Evolutionary conservation across 768 basidiomycete species (phyloP), one percentile per base, ranked within the genome.

Genomic region (Phanerochaete carnosa): DNA sequence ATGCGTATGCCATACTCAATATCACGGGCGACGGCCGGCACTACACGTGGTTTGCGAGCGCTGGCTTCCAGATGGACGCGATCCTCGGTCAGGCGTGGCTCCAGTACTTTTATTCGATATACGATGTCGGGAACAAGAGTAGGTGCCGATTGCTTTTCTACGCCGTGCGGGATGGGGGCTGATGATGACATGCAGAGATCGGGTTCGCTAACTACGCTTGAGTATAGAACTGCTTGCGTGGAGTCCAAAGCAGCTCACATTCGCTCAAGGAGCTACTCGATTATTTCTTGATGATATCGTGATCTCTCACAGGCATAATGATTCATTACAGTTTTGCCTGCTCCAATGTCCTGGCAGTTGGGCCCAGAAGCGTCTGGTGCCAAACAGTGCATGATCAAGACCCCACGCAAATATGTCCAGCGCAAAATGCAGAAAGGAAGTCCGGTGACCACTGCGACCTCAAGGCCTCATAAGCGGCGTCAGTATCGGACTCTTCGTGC

Each of bases 81-180:
- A 29, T 26, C 19, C 29, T 61, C 32, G 60, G 60, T 2, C 54
- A 61, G 47, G 56, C 45, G 23, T 55, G 37, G 25, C 22, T 61
- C 22, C 54, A 61, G 45, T 28, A 50, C 46, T 32, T 55, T 7
- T 61, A 61, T 47, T 47, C 60, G 19, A 55, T 46, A 2, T 61
- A 61, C 51, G 60, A 61, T 35, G 33, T 54, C 15, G 30, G 13
- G 22, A 35, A 35, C 11, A 54, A 54, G 9, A 29, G 52, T 54
- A 33, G 6, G 52, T 33, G 28, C 33, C 6, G 11, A 12, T 19
- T 43, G 39, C 19, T 4, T 43, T n/a, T n/a, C n/a, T n/a, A n/a
- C 39, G 39, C 39, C 19, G 39, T 43, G 11, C 11, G 11, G 19
- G 8, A 8, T 19, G 19, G 33, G 11, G 16, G 16, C 39, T 43